Evolutionary conservation across 305 asterid genomes (phyloP), one percentile per base, ranked within the genome.

Genomic region (Caryopteris hybrid): DNA sequence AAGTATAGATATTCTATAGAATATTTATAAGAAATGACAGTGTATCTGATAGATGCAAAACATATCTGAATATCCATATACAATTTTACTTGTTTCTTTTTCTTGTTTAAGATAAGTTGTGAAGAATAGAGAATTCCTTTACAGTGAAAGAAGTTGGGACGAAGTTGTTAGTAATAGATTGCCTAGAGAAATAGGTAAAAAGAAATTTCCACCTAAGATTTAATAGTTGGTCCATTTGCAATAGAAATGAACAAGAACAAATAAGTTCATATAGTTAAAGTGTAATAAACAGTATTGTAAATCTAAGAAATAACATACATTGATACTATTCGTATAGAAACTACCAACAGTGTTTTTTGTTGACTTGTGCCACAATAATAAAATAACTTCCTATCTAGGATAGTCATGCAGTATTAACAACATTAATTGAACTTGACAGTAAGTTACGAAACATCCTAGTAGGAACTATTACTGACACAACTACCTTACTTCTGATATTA

Each of bases 371-470:
- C 22, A 27, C 41, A 36, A 34, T 10, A 51, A 43, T 64, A 70
- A 59, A 51, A 43, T 64, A 70, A 59, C 57, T 52, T 23, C 45
- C 51, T 41, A 58, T n/a, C 61, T 34, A 58, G 66, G 69, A 34
- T 18, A 43, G 16, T 23, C 64, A 11, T 58, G 36, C 36, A 51
- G 43, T 50, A 17, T 25, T 55, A 21, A 72, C 68, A 36, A 53
- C 57, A 67, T 68, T 47, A 31, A 51, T 22, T 64, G 51, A 63
- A 60, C 54, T 21, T 18, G n/a, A 46, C 41, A 31, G 62, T 17
- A 39, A 20, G 56, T 34, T 41, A 42, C 20, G 9, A 64, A 42
- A 63, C 27, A 50, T 70, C 52, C 7, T 61, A 14, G 13, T 34
- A 62, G 29, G 61, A 64, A 51, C 27, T 54, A 47, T 57, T 47